Percentiles rank a stretch among this genome's conserved stretches.
These are phyloP conservation scores for Echinochloa phyllopogon DNA, from an alignment of 176 grass and related monocot species.

Conservation along the genomic window DNA sequence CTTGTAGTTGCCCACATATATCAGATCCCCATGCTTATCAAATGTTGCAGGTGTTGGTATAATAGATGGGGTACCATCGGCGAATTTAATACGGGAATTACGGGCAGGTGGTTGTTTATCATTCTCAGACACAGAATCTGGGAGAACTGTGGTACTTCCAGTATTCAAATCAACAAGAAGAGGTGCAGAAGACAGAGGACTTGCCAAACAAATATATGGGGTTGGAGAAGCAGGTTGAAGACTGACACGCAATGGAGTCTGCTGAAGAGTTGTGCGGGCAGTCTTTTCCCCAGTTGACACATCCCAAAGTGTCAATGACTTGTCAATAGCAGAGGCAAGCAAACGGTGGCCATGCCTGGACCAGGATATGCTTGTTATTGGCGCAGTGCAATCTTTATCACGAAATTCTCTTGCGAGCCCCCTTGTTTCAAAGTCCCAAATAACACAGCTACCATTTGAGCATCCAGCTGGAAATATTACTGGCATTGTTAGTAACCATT, in stretches of 20 bases:
- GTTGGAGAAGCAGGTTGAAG: slow-evolving; percentile 75
- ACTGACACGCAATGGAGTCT: slow-evolving; percentile 85
- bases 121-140: slow-evolving; percentile 66
- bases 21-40: slow-evolving; percentile 83
- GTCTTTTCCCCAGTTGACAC: slow-evolving; percentile 79
- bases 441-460: slow-evolving; percentile 89
- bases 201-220: slow-evolving; percentile 75
- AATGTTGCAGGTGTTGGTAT: slow-evolving; percentile 96
- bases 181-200: slow-evolving; percentile 88
- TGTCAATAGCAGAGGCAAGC: slow-evolving; percentile 96
- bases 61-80: slow-evolving; percentile 86
- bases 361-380: slow-evolving; percentile 93
- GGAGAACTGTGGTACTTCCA: slow-evolving; percentile 69
- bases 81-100: slow-evolving; percentile 80
- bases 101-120: slow-evolving; percentile 46
- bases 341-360: slow-evolving; percentile 91
- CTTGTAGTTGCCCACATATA: slow-evolving; percentile 96
- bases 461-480: slow-evolving; percentile 76
- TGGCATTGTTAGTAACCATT: not conserved
- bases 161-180: slow-evolving; percentile 84
- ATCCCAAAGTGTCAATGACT: slow-evolving; percentile 92
- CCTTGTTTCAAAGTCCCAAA: slow-evolving; percentile 99
- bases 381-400: slow-evolving; percentile 87
- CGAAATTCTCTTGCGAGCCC: slow-evolving; percentile 86
- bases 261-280: slow-evolving; percentile 84